phyloP scores from a whole-genome alignment of 192 early-diverging fungal genomes.

The Mortierella hygrophila region DNA sequence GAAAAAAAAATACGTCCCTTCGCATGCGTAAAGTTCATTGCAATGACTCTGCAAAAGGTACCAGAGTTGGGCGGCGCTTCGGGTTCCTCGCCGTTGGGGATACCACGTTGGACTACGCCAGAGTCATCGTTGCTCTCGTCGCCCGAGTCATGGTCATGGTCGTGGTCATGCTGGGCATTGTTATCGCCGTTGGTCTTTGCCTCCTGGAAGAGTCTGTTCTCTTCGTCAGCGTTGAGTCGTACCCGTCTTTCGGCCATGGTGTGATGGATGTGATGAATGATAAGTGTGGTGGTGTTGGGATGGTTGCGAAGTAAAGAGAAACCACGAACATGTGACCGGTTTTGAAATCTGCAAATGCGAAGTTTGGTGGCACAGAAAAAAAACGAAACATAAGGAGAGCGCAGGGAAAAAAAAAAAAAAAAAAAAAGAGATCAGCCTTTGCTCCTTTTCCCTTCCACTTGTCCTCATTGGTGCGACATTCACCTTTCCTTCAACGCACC shows the following conservation, averaged over 20 bases:
- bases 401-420: neutral
- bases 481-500: neutral
- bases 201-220: slow-evolving; percentile 48
- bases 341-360: neutral
- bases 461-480: neutral
- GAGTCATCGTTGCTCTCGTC: slow-evolving; percentile 45
- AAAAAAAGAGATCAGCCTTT: neutral
- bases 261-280: neutral
- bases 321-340: neutral
- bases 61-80: slow-evolving; percentile 13
- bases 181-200: slow-evolving; percentile 7
- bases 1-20: neutral
- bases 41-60: neutral
- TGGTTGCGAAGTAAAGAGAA: neutral
- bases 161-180: neutral
- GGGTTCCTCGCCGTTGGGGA: slow-evolving; percentile 44
- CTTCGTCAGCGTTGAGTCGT: slow-evolving; percentile 46
- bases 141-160: slow-evolving; percentile 44
- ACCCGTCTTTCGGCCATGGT: slow-evolving; percentile 41
- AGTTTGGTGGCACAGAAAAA: neutral
- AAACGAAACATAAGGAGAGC: neutral
- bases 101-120: slow-evolving; percentile 43
- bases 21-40: neutral
- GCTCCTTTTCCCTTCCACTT: neutral
- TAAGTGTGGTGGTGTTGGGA: neutral